phyloP scores from a whole-genome alignment of 169 alveolate species.

The Plasmodium blacklocki region DNA sequence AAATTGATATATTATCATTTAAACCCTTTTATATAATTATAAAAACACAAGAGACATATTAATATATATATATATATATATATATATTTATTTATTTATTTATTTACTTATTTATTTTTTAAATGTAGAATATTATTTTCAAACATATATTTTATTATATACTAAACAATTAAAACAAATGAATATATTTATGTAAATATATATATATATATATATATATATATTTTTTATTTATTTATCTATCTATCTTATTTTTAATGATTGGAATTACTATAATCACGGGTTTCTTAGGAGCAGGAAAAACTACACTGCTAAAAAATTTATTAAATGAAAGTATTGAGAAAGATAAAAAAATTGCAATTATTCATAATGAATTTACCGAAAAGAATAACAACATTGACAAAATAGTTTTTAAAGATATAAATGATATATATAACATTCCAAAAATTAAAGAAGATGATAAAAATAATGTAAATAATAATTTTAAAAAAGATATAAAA shows the following conservation, averaged over 20 bases:
- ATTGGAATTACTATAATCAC: slow-evolving; percentile 74
- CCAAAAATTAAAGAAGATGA: slow-evolving; percentile 13
- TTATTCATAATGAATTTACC: slow-evolving; percentile 73
- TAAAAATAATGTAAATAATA: not conserved
- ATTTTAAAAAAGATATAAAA: not conserved
- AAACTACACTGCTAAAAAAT: slow-evolving; percentile 72
- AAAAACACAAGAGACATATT: too few relatives aligned
- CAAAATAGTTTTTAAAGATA: slow-evolving; percentile 71
- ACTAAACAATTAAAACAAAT: too few relatives aligned
- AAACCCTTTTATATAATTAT: too few relatives aligned
- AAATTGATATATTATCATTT: too few relatives aligned
- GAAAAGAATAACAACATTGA: slow-evolving; percentile 70
- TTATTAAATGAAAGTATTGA: slow-evolving; percentile 39
- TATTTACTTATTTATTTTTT: too few relatives aligned
- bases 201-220: not conserved
- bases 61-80: too few relatives aligned
- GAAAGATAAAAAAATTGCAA: slow-evolving; percentile 65
- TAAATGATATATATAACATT: slow-evolving; percentile 70
- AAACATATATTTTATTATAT: too few relatives aligned
- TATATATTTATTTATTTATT: too few relatives aligned
- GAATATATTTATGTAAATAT: too few relatives aligned
- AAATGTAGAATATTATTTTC: too few relatives aligned
- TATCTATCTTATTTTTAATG: slow-evolving; percentile 16
- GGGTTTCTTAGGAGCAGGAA: slow-evolving; percentile 73
- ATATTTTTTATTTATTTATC: not conserved